Conservation (phyloP, 2,329 filamentous ascomycete genomes). For the Colletotrichum filicis region DNA sequence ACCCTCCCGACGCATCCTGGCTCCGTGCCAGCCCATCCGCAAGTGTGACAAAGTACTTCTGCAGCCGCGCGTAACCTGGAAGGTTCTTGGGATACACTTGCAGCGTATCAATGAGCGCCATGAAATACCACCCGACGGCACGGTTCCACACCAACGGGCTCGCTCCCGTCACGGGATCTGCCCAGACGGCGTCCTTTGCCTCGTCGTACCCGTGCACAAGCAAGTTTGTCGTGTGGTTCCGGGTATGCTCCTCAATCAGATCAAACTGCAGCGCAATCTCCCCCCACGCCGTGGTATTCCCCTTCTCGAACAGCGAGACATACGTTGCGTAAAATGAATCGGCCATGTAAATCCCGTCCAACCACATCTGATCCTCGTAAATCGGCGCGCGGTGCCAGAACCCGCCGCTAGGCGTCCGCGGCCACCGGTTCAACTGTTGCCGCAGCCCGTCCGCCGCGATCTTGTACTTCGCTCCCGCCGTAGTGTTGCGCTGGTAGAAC, state of each 20-base stretch:
- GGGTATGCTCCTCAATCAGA: conserved; percentile 55
- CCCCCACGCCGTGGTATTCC: conserved; percentile 53
- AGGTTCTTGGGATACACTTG: conserved; percentile 55
- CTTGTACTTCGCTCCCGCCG: conserved; percentile 57
- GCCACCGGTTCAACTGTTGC: conserved; percentile 58
- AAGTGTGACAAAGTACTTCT: conserved; percentile 52
- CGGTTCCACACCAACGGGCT: conserved; percentile 65
- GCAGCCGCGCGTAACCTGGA: conserved; percentile 47
- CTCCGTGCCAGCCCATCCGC: conserved; percentile 53
- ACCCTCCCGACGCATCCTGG: conserved; percentile 59
- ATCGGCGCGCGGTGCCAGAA: conserved; percentile 60
- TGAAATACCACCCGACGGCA: conserved; percentile 64
- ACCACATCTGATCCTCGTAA: conserved; percentile 67
- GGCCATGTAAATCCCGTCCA: conserved; percentile 66
- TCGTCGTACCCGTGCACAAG: conserved; percentile 67
- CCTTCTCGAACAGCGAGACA: conserved; percentile 48
- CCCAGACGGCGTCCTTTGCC: conserved; percentile 60
- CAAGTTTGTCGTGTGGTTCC: conserved; percentile 51
- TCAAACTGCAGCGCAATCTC: conserved; percentile 58
- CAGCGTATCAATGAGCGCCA: conserved; percentile 61
- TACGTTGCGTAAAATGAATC: conserved; percentile 56
- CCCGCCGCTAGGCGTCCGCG: conserved; percentile 60
- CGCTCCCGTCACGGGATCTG: conserved; percentile 59
- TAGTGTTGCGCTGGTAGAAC: conserved; percentile 55
- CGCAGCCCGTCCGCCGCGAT: conserved; percentile 58